These are phyloP conservation scores for Ustilago tritici DNA, from an alignment of 1,284 basidiomycete genomes.

Conservation along the genomic window DNA sequence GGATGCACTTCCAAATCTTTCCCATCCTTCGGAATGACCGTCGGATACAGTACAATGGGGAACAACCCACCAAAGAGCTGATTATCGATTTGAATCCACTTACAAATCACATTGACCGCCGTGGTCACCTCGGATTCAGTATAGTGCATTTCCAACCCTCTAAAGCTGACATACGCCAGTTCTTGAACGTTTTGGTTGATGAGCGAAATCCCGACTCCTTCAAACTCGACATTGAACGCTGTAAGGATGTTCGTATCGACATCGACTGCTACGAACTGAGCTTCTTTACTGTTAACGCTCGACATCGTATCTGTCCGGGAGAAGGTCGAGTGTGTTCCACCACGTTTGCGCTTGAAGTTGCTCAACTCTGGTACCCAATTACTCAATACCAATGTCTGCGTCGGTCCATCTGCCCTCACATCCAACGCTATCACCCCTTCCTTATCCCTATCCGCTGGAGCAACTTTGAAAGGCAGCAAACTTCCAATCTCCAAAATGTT, in stretches of 20 bases:
- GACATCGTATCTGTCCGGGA: conserved; percentile 80
- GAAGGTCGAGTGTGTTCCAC: conserved; percentile 73
- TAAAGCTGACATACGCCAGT: conserved; percentile 87
- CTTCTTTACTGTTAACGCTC: conserved; percentile 74
- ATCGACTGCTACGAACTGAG: conserved; percentile 84
- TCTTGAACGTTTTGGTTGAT: conserved; percentile 89
- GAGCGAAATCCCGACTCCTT: conserved; percentile 92
- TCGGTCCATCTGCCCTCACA: conserved; percentile 88
- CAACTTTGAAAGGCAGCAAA: conserved; percentile 88
- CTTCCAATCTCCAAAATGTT: conserved; percentile 98
- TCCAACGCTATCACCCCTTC: conserved; percentile 84
- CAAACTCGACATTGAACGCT: conserved; percentile 81
- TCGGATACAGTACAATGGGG: conserved; percentile 95
- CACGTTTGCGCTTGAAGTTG: conserved; percentile 84
- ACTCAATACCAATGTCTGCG: conserved; percentile 87
- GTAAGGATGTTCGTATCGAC: conserved; percentile 79
- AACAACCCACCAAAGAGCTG: conserved; percentile 96
- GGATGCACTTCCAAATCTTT: conserved; percentile 84
- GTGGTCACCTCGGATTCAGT: conserved; percentile 84
- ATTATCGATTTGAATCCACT: conserved; percentile 88
- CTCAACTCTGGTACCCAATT: conserved; percentile 88
- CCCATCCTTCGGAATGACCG: conserved; percentile 85
- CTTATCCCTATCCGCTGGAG: conserved; percentile 66
- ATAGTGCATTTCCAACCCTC: conserved; percentile 87
- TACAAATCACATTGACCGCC: conserved; percentile 84